Evolutionary conservation across 441 rosid species (phyloP).

Genomic region (Populus hybrid): DNA sequence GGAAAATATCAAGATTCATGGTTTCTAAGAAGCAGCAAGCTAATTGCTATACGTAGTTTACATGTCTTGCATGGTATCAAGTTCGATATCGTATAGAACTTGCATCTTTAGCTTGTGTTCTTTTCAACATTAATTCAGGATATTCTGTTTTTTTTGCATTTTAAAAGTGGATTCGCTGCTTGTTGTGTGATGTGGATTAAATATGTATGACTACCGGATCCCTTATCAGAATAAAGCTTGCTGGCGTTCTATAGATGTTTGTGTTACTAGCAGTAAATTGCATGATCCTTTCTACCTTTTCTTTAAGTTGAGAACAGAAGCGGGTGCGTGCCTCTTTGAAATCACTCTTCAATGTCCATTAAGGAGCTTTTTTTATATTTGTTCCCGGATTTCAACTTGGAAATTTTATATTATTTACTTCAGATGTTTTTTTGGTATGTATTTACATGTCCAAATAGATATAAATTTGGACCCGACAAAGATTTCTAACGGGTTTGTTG

Average conservation of each 20-base stretch:
- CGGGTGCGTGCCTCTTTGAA: too few relatives aligned
- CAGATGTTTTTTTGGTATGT: too few relatives aligned
- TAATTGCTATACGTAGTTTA: not conserved
- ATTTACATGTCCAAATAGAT: too few relatives aligned
- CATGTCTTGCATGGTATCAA: not conserved
- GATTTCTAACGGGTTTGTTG: too few relatives aligned
- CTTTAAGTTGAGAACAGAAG: too few relatives aligned
- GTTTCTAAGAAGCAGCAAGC: slow-evolving; percentile 52
- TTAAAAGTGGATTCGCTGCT: not conserved
- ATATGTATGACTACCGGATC: not conserved
- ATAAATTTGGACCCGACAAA: too few relatives aligned
- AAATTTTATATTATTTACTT: too few relatives aligned
- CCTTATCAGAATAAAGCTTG: not conserved
- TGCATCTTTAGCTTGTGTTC: not conserved
- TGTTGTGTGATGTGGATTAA: not conserved
- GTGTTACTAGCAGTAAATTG: not conserved
- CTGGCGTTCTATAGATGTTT: not conserved
- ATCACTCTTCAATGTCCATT: too few relatives aligned
- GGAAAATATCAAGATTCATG: slow-evolving; percentile 93
- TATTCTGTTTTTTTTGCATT: not conserved
- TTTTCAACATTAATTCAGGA: not conserved
- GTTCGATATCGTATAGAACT: not conserved
- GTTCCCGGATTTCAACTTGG: too few relatives aligned
- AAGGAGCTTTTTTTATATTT: too few relatives aligned
- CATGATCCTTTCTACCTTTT: not conserved